Base-by-base conservation (phyloP, 345 rosid genomes). In the Eucalyptus shirleyi region DNA sequence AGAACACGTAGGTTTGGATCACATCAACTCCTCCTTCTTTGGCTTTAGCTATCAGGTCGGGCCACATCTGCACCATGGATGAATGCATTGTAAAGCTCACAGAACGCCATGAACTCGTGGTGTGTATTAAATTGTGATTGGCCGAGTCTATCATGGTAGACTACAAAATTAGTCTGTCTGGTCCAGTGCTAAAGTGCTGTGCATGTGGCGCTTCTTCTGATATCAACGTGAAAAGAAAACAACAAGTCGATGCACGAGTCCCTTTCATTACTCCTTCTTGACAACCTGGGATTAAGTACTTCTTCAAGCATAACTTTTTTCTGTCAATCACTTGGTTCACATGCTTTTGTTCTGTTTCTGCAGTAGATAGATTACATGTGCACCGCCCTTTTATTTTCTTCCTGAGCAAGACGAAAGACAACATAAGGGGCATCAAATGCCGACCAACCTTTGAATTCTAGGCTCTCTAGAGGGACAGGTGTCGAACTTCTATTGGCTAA, bases 1-100 rank as follows among this genome's bases (percentile, higher is more conserved):
- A 98, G 40, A 98, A 98, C n/a, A 98, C 99, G 30, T 97, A 98
- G 15, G 99, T 98, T 53, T 98, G 95, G 49, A 98, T 96, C 92
- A 96, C 99, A 88, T 97, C 97, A 24, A 98, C 50, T 11, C 98
- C 99, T 91, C 99, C 99, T 85, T 95, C 97, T 89, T 96, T 97
- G 28, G 98, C 95, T 93, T 96, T 96, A 49, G 93, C 92, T 89
- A 98, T 96, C 91, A 98, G 90, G 72, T 95, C 94, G 42, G 97
- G 93, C 99, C 99, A 98, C 99, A 96, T 97, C 99, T 98, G 91
- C 91, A 88, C 11, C 89, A 77, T 28, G 21, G 21, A 8, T 17
- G 34, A 53, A 50, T 50, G 87, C 37, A n/a, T 50, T 26, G 53
- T 86, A 47, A 85, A 30, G 53, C 51, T 44, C 51, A 32, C 53